A percentile compares a stretch with the other conserved stretches of the same genome.
phyloP scores from a whole-genome alignment of 2,329 filamentous ascomycete genomes.

The Neospermospora avenae region DNA sequence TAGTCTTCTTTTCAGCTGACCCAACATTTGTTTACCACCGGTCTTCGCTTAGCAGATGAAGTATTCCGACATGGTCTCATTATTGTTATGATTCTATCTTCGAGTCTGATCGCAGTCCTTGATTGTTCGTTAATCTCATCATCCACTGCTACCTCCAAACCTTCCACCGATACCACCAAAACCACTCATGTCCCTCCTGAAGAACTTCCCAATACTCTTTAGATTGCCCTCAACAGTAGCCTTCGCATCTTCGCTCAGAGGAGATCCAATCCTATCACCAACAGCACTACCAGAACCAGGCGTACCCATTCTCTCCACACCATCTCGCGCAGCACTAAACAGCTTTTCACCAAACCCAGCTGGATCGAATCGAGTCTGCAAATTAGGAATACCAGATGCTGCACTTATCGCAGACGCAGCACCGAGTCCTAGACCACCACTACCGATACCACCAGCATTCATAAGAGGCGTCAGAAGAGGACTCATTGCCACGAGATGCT shows the following conservation, averaged over 20 bases:
- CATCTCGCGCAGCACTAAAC: slow-evolving; percentile 82
- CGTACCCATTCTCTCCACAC: slow-evolving; percentile 68
- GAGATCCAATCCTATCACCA: slow-evolving; percentile 27
- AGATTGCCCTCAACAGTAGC: slow-evolving; percentile 87
- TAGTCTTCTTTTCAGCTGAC: no score
- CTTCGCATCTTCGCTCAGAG: slow-evolving; percentile 47
- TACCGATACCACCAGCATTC: slow-evolving; percentile 42
- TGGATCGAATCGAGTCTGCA: slow-evolving; percentile 70
- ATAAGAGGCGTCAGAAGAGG: slow-evolving; percentile 68
- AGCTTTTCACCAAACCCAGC: slow-evolving; percentile 81
- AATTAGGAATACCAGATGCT: slow-evolving; percentile 36
- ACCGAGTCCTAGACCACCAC: slow-evolving; percentile 44
- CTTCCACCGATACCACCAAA: slow-evolving; percentile 71
- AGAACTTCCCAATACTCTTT: slow-evolving; percentile 95
- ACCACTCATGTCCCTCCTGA: slow-evolving; percentile 79
- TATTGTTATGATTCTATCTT: background rate
- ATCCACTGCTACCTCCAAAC: slow-evolving; percentile 30
- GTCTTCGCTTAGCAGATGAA: no score
- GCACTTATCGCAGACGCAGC: slow-evolving; percentile 41
- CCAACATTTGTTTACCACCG: no score
- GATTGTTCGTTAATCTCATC: background rate
- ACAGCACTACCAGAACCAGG: slow-evolving; percentile 15
- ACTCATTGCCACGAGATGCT: slow-evolving; percentile 67
- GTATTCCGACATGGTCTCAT: no score
- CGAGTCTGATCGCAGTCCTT: background rate